phyloP scores from a whole-genome alignment of 176 grass and related monocot genomes.

The Bothriochloa decipiens region DNA sequence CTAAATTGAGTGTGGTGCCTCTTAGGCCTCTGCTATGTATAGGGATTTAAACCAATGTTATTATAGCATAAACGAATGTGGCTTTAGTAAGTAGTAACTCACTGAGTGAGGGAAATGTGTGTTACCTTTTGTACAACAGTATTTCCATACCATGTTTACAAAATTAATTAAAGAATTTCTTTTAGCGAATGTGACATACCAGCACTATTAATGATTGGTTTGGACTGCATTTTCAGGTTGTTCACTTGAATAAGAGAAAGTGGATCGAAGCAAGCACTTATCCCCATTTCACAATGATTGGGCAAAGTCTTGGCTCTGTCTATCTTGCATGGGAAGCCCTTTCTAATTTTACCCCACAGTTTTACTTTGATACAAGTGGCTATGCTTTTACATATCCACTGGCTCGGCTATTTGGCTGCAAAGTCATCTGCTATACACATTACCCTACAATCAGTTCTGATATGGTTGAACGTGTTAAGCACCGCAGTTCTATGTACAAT shows the following conservation, averaged over 20 bases:
- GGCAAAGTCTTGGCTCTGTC: constrained; percentile 87
- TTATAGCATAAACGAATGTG: background rate
- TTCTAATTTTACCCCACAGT: constrained; percentile 66
- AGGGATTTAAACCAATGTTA: background rate
- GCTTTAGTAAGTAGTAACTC: too few relatives aligned
- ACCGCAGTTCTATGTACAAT: constrained; percentile 82
- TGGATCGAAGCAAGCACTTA: constrained; percentile 88
- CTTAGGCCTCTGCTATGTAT: background rate
- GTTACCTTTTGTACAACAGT: background rate
- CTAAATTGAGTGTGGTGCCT: background rate
- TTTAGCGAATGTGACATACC: background rate
- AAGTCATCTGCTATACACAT: constrained; percentile 91
- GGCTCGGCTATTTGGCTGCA: constrained; percentile 80
- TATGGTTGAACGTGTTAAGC: constrained; percentile 85
- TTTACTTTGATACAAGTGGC: constrained; percentile 93
- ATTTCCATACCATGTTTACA: background rate
- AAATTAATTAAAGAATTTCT: background rate
- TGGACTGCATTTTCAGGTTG: constrained; percentile 62
- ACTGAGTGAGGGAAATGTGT: background rate
- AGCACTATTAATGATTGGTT: background rate
- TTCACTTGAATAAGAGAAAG: constrained; percentile 84
- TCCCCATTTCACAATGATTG: constrained; percentile 95
- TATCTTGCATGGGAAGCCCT: constrained; percentile 96
- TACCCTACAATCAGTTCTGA: constrained; percentile 98
- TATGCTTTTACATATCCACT: constrained; percentile 97